Percentiles rank a stretch among this genome's conserved stretches.
Conservation (phyloP, 2,329 filamentous ascomycete genomes). For the Nectriaceae sp. region DNA sequence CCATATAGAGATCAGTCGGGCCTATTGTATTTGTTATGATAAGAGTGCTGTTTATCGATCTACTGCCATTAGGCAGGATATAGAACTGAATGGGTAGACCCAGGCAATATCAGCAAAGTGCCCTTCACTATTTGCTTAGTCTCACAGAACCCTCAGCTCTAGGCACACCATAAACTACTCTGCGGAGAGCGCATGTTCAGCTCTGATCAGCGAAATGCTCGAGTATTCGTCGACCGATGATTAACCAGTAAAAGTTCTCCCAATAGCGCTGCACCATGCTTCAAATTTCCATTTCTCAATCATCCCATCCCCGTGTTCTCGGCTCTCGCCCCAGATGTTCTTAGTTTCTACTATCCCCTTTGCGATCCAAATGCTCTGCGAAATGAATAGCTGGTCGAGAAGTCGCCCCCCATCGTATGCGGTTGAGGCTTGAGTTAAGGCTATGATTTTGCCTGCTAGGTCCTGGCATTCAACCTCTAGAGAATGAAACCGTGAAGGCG, state of each 20-base stretch:
- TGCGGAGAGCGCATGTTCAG: no score
- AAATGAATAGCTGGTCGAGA: slow-evolving; percentile 4
- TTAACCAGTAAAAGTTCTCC: not conserved
- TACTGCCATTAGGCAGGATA: no score
- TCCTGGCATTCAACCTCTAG: slow-evolving; percentile 9
- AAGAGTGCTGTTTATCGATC: no score
- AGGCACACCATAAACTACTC: no score
- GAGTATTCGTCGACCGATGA: no score
- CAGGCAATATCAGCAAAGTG: no score
- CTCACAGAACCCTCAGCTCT: no score
- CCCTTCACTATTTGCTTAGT: no score
- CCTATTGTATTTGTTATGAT: no score
- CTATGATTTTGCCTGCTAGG: slow-evolving; percentile 5
- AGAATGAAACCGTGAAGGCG: slow-evolving; percentile 1
- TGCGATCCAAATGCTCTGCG: slow-evolving; percentile 12
- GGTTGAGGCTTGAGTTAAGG: not conserved
- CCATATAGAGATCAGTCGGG: no score
- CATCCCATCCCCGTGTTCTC: not conserved
- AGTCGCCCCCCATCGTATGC: not conserved
- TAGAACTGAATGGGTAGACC: no score
- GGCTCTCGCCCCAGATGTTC: slow-evolving; percentile 2
- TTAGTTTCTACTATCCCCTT: slow-evolving; percentile 7
- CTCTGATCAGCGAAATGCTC: no score
- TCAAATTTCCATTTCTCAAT: slow-evolving; percentile 14
- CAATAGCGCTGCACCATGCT: slow-evolving; percentile 9